Evolutionary conservation across 2,329 filamentous ascomycete genomes (phyloP).

Genomic region (Beauveria asiatica): DNA sequence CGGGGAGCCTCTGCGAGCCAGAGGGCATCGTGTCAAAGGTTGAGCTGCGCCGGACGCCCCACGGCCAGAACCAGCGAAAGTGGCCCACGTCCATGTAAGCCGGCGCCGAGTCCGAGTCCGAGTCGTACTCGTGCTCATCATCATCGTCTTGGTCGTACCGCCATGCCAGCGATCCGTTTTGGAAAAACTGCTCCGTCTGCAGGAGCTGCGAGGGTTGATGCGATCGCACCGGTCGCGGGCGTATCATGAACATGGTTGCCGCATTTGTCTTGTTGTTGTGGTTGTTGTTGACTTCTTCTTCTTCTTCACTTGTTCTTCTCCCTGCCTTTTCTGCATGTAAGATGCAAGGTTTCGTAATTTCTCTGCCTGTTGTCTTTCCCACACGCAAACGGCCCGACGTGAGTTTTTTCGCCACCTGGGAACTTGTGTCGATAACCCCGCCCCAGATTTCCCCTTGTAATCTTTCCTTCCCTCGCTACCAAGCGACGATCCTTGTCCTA

Average conservation of each 20-base stretch:
- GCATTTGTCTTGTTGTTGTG: background rate
- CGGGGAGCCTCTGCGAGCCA: slow-evolving; percentile 1
- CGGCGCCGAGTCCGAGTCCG: background rate
- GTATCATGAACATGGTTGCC: slow-evolving; percentile 5
- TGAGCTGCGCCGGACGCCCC: slow-evolving; percentile 8
- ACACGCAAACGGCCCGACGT: too few species aligned
- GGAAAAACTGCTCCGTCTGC: slow-evolving; percentile 8
- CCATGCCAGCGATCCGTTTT: slow-evolving; percentile 8
- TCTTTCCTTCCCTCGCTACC: too few species aligned
- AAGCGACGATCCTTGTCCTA: too few species aligned
- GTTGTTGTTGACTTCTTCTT: background rate
- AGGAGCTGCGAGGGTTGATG: slow-evolving; percentile 3
- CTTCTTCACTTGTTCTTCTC: background rate
- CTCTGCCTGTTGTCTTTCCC: too few species aligned
- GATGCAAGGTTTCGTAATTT: too few species aligned
- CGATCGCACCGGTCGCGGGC: slow-evolving; percentile 6
- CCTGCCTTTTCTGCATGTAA: too few species aligned
- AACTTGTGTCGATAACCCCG: too few species aligned
- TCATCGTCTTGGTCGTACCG: background rate
- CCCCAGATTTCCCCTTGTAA: too few species aligned
- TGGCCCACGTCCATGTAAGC: slow-evolving; percentile 6
- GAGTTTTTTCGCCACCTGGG: too few species aligned
- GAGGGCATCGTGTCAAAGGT: slow-evolving; percentile 8
- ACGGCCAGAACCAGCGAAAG: slow-evolving; percentile 10
- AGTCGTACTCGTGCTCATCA: background rate